Evolutionary conservation across 2,329 filamentous ascomycete genomes (phyloP).

Genomic region (Fusarium poae): DNA sequence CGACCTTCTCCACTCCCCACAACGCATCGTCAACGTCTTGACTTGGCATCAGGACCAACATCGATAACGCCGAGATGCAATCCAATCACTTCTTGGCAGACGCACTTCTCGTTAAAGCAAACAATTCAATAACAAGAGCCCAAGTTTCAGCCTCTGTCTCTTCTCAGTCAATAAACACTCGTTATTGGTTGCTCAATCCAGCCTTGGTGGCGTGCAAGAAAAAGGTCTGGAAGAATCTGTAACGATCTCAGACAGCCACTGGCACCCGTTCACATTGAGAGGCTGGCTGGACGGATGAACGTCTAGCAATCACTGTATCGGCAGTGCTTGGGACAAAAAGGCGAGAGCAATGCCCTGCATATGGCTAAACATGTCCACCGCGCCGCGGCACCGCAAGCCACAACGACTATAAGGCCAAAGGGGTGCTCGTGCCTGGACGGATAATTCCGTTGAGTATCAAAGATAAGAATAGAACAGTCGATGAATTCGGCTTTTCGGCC

Average conservation of each 20-base stretch:
- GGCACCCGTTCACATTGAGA: background rate
- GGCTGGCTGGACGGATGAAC: conserved; percentile 3
- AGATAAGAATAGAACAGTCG: conserved; percentile 5
- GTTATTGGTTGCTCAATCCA: background rate
- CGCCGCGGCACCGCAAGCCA: conserved; percentile 11
- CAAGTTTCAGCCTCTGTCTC: background rate
- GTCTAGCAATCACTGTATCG: background rate
- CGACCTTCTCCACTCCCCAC: background rate
- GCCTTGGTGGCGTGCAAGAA: conserved; percentile 7
- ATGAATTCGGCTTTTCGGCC: background rate
- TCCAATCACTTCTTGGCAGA: background rate
- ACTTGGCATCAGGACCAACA: background rate
- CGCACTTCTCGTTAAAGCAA: background rate
- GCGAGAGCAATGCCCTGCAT: conserved; percentile 13
- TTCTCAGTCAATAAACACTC: too few relatives aligned
- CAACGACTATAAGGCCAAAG: conserved; percentile 4
- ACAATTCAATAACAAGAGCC: background rate
- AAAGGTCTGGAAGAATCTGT: conserved; percentile 8
- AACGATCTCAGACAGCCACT: conserved; percentile 2
- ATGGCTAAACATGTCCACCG: background rate
- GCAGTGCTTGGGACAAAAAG: background rate
- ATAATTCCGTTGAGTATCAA: background rate
- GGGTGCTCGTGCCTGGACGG: background rate
- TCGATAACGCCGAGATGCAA: conserved; percentile 1
- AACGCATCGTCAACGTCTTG: background rate